Conservation (phyloP, 129 eudicot genomes). For the Cynara cardunculus region DNA sequence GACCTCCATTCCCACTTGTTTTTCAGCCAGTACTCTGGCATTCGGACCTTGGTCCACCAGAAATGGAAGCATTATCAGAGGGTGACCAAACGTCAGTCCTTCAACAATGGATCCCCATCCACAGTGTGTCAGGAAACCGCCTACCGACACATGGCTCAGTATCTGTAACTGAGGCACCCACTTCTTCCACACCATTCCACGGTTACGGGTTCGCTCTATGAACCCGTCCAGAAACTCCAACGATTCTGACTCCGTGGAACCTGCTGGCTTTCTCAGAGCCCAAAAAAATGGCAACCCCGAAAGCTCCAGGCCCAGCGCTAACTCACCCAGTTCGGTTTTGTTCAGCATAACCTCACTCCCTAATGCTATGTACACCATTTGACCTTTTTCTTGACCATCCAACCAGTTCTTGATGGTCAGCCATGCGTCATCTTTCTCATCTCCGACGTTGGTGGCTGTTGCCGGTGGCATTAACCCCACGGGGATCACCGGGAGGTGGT, state of each 20-base stretch:
- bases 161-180: conserved; percentile 58
- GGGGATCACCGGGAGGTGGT: conserved; percentile 36
- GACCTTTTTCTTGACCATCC: conserved; percentile 24
- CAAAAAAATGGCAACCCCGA: conserved; percentile 40
- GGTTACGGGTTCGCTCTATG: conserved; percentile 25
- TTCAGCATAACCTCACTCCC: conserved; percentile 46
- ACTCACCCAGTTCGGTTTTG: conserved; percentile 28
- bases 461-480: conserved; percentile 45
- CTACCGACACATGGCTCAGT: conserved; percentile 48
- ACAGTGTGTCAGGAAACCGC: conserved; percentile 60
- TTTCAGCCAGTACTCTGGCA: conserved; percentile 36
- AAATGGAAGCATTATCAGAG: conserved; percentile 49
- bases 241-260: conserved; percentile 15
- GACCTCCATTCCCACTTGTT: conserved; percentile 38
- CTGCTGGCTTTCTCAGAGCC: conserved; percentile 31
- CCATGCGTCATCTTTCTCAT: conserved; percentile 29
- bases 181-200: conserved; percentile 48
- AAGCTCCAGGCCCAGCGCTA: conserved; percentile 50
- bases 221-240: conserved; percentile 46
- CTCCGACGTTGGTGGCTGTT: conserved; percentile 3
- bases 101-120: conserved; percentile 58
- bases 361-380: conserved; percentile 38
- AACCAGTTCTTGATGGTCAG: conserved; percentile 32
- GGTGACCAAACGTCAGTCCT: conserved; percentile 42
- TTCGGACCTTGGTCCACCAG: conserved; percentile 48